Evolutionary conservation across 1,284 basidiomycete genomes (phyloP), one percentile per base, ranked within the genome.

Genomic region (Binderoboletus segoi): DNA sequence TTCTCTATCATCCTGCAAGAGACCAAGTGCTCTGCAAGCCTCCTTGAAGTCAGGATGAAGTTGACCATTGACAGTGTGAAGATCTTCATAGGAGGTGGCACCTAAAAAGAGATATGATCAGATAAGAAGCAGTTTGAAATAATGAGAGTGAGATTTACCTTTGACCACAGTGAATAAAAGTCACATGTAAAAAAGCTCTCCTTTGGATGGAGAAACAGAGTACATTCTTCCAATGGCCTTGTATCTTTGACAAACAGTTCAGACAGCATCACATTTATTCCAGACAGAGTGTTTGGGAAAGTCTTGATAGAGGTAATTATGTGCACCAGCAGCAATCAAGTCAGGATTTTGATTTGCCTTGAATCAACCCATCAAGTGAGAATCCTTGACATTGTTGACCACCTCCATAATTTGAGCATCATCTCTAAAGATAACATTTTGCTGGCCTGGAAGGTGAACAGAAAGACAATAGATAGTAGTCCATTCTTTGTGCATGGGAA

Each of bases 281-380:
- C 12, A 32, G 12, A 32, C 30, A 32, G 12, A 32, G 12, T 12
- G 12, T 12, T 32, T 32, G 30, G 30, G 12, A 32, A 12, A 32
- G 12, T 32, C 12, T 12, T 32, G 12, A 32, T 32, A 81, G 0
- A 71, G 70, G 35, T 61, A 51, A 8, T 67, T 33, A 3, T 67
- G 62, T 8, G 75, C 76, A 8, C 65, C 49, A 49, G 64, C 60
- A 4, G 64, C 69, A 24, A 70, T 62, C 2, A 49, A 32, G 0
- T 58, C 61, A 20, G 41, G 32, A 54, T 73, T 57, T 0, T 58
- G 47, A 62, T 82, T 81, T 2, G 73, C 74, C 3, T 69, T 66
- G 59, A 82, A 81, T 59, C 68, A 82, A 4, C 67, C 77, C 8
- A 74, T 74, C 0, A 66, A 15, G 1, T 58, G 63, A 4, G 75